A percentile compares a stretch with the other conserved stretches of the same genome.
Evolutionary conservation across 2,329 filamentous ascomycete genomes (phyloP).

Genomic region (Helminthosporium solani): DNA sequence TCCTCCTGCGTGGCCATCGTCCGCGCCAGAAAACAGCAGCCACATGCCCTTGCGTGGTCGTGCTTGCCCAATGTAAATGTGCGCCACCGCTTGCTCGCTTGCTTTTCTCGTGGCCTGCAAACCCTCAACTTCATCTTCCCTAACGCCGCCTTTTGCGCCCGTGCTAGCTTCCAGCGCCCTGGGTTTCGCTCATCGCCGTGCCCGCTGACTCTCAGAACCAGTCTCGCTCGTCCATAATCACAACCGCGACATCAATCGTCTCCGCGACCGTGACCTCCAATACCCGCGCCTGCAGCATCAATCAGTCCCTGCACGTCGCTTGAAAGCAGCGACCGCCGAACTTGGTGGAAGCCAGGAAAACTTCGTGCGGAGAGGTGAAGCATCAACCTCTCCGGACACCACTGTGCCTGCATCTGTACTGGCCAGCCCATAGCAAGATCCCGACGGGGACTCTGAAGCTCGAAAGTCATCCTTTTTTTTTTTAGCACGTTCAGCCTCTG

Average conservation of each 20-base stretch:
- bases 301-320: neutral
- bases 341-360: constrained; percentile 4
- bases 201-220: neutral
- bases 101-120: neutral
- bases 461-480: too few relatives aligned
- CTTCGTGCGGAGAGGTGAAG: constrained; percentile 44
- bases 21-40: too few relatives aligned
- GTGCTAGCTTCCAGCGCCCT: constrained; percentile 5
- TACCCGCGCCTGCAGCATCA: neutral
- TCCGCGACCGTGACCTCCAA: neutral
- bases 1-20: neutral
- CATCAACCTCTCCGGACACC: constrained; percentile 45
- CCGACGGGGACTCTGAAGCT: constrained; percentile 31
- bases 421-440: constrained; percentile 33
- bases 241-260: neutral
- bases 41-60: neutral
- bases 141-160: too few relatives aligned
- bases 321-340: neutral
- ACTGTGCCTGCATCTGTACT: constrained; percentile 29
- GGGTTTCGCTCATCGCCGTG: neutral
- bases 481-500: constrained; percentile 6
- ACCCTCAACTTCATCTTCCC: neutral
- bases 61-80: neutral
- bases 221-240: neutral
- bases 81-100: neutral